A percentile compares a stretch with the other conserved stretches of the same genome.
Evolutionary conservation across 495 filamentous ascomycete species (phyloP).

Genomic region (Penicillium chermesinum): DNA sequence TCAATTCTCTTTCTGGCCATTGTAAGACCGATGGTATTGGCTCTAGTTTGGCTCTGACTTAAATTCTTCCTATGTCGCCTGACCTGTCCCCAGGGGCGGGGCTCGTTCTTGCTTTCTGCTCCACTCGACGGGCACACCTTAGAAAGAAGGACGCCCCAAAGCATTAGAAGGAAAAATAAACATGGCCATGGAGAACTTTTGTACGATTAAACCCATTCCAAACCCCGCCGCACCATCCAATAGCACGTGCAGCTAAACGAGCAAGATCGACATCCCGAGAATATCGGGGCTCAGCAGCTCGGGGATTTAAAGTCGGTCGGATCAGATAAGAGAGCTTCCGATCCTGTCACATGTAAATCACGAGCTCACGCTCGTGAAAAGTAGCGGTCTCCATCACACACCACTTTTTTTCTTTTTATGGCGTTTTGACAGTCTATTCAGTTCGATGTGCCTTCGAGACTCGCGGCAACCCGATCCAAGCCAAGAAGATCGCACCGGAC

Average conservation of each 20-base stretch:
- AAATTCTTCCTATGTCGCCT: neutral
- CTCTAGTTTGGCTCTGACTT: too few species aligned
- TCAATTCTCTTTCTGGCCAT: too few species aligned
- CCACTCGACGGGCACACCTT: neutral
- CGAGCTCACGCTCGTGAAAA: constrained; percentile 7
- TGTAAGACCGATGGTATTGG: too few species aligned
- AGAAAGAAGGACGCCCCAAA: too few species aligned
- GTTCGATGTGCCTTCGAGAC: constrained; percentile 12
- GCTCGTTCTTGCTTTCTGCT: neutral
- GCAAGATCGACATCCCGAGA: neutral
- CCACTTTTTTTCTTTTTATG: neutral
- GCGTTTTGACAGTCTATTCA: neutral
- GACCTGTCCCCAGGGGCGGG: neutral
- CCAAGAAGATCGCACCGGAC: constrained; percentile 50
- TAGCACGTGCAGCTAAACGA: neutral
- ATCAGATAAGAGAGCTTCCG: constrained; percentile 19
- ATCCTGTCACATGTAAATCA: constrained; percentile 14
- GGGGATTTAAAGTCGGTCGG: constrained; percentile 10
- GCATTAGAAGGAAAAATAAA: too few species aligned
- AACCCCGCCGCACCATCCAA: neutral
- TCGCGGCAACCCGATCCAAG: constrained; percentile 49
- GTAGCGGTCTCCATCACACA: constrained; percentile 10
- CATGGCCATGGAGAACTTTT: too few species aligned
- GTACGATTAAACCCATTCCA: too few species aligned
- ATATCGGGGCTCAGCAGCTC: constrained; percentile 3